Evolutionary conservation across 192 early-diverging fungal genomes (phyloP), one percentile per base, ranked within the genome.

Genomic region (Allomyces arbusculus): DNA sequence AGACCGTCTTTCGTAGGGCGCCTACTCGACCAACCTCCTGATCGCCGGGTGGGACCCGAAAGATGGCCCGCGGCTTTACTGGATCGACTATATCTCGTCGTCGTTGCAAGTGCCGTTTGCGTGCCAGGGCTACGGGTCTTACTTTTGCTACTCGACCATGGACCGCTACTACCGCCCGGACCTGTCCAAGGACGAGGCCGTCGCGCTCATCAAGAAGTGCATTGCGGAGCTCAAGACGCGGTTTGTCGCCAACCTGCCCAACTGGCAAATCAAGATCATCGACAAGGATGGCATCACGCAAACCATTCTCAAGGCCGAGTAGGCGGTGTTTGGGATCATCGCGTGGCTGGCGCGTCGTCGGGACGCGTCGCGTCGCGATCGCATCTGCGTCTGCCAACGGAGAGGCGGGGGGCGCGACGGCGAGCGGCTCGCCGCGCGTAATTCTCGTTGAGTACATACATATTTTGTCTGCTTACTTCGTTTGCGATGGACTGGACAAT

Each of bases 71-170:
- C 78, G 85, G 40, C 75, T 98, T 33, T 95, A 87, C 78, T 92
- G 93, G 92, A 82, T 94, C 67, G 95, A 98, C 73, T 87, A 98
- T 73, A 70, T 95, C 61, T 84, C 86, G 12, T 77, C 88, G 3
- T 78, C 84, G 78, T 79, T 85, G 10, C 83, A 87, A 70, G 75
- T 94, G 45, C 83, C 87, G 45, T 94, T 84, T 78, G 92, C 86
- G 22, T 87, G 89, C 61, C 95, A 98, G 69, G 95, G 92, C 5
- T 90, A 94, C 69, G 88, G 88, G 44, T 76, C 87, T n/a, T 94
- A 94, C 78, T 94, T 93, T 76, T 79, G 83, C 69, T 81, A 85
- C 74, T 89, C 91, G 40, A 82, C 91, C 20, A 83, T 98, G 85
- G 95, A 98, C 78, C 82, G 89, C 44, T 91, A 95, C 79, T 91